phyloP scores from a whole-genome alignment of 2,329 filamentous ascomycete species.

The Alternaria rosae region DNA sequence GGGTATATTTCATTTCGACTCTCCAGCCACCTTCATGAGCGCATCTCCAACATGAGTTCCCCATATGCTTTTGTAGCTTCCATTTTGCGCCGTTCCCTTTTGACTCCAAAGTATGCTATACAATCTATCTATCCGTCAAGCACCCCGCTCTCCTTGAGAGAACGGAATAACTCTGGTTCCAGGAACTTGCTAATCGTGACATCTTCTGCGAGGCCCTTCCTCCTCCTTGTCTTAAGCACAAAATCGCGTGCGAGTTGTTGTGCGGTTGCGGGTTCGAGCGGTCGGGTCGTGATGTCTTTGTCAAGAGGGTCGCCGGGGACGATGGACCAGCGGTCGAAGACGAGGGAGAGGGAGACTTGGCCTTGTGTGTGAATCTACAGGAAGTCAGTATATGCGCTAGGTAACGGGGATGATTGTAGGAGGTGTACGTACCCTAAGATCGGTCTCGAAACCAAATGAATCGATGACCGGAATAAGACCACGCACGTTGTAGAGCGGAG shows the following conservation, averaged over 20 bases:
- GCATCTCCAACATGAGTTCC: neutral
- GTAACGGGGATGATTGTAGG: slow-evolving; percentile 21
- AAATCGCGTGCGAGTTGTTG: slow-evolving; percentile 95
- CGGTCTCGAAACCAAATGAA: slow-evolving; percentile 97
- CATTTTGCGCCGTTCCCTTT: slow-evolving; percentile 10
- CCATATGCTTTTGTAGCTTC: slow-evolving; percentile 3
- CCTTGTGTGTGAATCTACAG: slow-evolving; percentile 85
- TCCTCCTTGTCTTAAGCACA: slow-evolving; percentile 90
- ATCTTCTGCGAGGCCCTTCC: slow-evolving; percentile 95
- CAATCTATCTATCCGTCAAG: slow-evolving; percentile 64
- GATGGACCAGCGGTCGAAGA: slow-evolving; percentile 95
- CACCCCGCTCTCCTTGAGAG: slow-evolving; percentile 86
- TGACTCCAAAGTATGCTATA: slow-evolving; percentile 21
- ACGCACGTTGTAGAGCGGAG: slow-evolving; percentile 88
- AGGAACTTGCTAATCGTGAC: slow-evolving; percentile 95
- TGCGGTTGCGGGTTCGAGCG: slow-evolving; percentile 84
- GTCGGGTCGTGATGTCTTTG: slow-evolving; percentile 79
- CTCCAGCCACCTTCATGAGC: neutral
- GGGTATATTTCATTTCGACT: slow-evolving; percentile 14
- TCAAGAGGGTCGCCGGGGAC: slow-evolving; percentile 96
- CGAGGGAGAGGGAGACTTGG: slow-evolving; percentile 85
- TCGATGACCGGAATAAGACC: slow-evolving; percentile 96
- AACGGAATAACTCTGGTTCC: slow-evolving; percentile 91
- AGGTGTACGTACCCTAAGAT: slow-evolving; percentile 66
- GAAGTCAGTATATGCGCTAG: slow-evolving; percentile 8